Conservation (phyloP, 2,329 filamentous ascomycete species). For the Amauroascus niger region DNA sequence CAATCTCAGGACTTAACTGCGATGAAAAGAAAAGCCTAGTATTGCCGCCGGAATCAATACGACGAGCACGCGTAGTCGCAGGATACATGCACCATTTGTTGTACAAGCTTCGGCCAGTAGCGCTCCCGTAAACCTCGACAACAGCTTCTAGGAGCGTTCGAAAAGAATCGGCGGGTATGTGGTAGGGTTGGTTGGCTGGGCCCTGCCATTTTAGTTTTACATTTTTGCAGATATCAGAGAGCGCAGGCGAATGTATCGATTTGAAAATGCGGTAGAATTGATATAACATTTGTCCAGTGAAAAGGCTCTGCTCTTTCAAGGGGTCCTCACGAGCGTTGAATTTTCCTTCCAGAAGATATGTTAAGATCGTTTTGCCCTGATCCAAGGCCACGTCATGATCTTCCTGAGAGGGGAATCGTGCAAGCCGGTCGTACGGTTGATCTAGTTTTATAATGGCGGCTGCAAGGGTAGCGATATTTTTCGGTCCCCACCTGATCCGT, state of each 20-base stretch:
- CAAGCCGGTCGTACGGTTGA: background rate
- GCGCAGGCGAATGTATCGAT: conserved; percentile 24
- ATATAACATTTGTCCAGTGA: conserved; percentile 20
- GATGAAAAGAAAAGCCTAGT: background rate
- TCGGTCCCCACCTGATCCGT: conserved; percentile 31
- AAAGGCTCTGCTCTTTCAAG: background rate
- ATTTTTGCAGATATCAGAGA: conserved; percentile 24
- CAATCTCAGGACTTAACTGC: background rate
- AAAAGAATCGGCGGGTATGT: conserved; percentile 38
- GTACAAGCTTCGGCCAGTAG: conserved; percentile 41
- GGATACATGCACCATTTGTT: conserved; percentile 39
- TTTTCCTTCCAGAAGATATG: conserved; percentile 28
- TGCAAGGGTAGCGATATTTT: conserved; percentile 29
- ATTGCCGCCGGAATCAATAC: conserved; percentile 9
- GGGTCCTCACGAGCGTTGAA: conserved; percentile 24
- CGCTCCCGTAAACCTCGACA: conserved; percentile 41
- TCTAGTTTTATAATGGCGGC: conserved; percentile 36
- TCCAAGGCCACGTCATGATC: conserved; percentile 19
- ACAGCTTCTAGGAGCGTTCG: conserved; percentile 47
- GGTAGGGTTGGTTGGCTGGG: conserved; percentile 19
- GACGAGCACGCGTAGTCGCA: conserved; percentile 17
- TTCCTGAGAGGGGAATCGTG: conserved; percentile 5
- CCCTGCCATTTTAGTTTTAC: conserved; percentile 17
- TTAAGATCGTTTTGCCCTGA: conserved; percentile 26
- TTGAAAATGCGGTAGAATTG: conserved; percentile 27